Conservation (phyloP, 495 filamentous ascomycete species). For the Friedmanniomyces endolithicus region DNA sequence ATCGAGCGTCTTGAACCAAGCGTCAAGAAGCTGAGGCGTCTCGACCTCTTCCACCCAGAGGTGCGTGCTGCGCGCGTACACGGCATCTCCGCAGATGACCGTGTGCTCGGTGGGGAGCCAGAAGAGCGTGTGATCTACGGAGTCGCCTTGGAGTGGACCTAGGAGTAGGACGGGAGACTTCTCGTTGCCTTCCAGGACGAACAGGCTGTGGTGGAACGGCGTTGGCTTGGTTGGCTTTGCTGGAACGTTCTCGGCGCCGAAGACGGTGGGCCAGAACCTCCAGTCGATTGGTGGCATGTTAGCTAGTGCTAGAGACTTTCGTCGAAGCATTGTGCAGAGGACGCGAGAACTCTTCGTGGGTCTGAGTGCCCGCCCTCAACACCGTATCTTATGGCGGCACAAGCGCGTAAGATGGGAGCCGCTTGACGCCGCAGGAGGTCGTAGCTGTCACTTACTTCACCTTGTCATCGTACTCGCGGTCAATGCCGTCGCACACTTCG, state of each 20-base stretch:
- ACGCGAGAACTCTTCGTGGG: too few species aligned
- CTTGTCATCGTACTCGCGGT: slow-evolving; percentile 28
- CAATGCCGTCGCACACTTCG: slow-evolving; percentile 24
- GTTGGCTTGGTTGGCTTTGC: slow-evolving; percentile 22
- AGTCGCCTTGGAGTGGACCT: slow-evolving; percentile 7
- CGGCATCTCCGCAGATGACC: slow-evolving; percentile 3
- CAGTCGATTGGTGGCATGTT: neutral
- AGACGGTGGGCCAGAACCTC: slow-evolving; percentile 23
- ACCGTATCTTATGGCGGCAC: too few species aligned
- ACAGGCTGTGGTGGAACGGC: slow-evolving; percentile 22
- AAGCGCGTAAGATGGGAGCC: too few species aligned
- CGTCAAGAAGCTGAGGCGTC: slow-evolving; percentile 21
- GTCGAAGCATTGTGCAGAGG: too few species aligned
- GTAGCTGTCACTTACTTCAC: neutral
- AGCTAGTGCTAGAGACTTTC: too few species aligned
- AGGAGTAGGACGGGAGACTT: slow-evolving; percentile 4
- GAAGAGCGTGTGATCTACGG: slow-evolving; percentile 10
- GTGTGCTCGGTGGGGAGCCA: slow-evolving; percentile 8
- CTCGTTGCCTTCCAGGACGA: slow-evolving; percentile 21
- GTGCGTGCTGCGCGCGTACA: slow-evolving; percentile 14
- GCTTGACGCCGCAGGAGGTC: too few species aligned
- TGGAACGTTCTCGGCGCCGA: slow-evolving; percentile 23
- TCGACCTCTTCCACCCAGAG: slow-evolving; percentile 27
- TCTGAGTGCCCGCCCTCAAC: too few species aligned
- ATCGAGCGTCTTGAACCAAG: slow-evolving; percentile 24